Evolutionary conservation across 2,329 filamentous ascomycete species (phyloP), one percentile per base, ranked within the genome.

Genomic region (Tolypocladium amazonense): DNA sequence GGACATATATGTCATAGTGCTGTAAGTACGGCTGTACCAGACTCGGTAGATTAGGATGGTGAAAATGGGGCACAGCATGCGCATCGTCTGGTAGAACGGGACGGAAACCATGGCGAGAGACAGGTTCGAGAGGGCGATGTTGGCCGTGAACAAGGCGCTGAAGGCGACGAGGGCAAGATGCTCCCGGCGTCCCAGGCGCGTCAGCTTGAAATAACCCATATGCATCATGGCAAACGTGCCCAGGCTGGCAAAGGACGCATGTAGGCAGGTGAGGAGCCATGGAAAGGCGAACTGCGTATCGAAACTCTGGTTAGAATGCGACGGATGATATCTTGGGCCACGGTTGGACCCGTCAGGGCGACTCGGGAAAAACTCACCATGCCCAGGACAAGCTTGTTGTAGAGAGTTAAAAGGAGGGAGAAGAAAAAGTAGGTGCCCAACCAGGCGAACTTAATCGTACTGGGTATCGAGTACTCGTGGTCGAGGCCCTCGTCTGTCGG

Each of bases 21-120:
- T 77, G 70, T 86, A 87, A 23, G 76, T 78, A 58, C 82, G 79
- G 61, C 74, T 70, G 69, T 82, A 85, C 67, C 78, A 77, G 57
- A 82, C 67, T 57, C 81, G 80, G 74, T 83, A 85, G 68, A 87
- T 84, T 63, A 84, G 69, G 59, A 86, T 81, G 58, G 84, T 85
- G 68, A 86, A 83, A 65, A 86, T 77, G 35, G 84, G 84, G 61
- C 79, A 82, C 25, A 83, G 81, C 62, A 84, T 84, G 63, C 84
- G 79, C 70, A 86, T 80, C 60, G 85, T 83, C 69, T 87, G 84
- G 70, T 86, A 85, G 71, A 87, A 87, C 2, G 84, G 81, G n/a
- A 87, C 81, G 0, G 84, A 86, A 43, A 84, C 83, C 77, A 84
- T 78, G 62, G 74, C 75, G 43, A 86, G 75, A n/a, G 83, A 85